Percentiles rank a stretch among this genome's conserved stretches.
Conservation (phyloP, 2,329 filamentous ascomycete genomes). For the Scleromitrula shiraiana region DNA sequence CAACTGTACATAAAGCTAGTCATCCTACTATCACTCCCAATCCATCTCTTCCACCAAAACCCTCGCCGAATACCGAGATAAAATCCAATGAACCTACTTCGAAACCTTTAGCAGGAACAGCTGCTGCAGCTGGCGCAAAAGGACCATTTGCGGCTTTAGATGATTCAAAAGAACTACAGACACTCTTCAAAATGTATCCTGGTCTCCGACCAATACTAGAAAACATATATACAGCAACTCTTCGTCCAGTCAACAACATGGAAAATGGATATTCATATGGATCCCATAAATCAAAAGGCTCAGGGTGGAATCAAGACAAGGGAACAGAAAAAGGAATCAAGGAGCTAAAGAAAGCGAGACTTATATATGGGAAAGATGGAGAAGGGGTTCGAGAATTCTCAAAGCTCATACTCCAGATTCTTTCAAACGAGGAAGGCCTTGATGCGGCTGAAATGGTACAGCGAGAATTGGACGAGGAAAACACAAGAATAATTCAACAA, state of each 20-base stretch:
- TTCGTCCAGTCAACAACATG: slow-evolving; percentile 32
- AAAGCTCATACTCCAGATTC: slow-evolving; percentile 45
- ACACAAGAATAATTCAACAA: slow-evolving; percentile 41
- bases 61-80: background rate
- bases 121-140: slow-evolving; percentile 15
- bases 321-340: slow-evolving; percentile 49
- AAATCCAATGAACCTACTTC: background rate
- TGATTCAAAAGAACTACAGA: slow-evolving; percentile 40
- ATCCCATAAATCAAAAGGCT: slow-evolving; percentile 6
- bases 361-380: slow-evolving; percentile 44
- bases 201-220: slow-evolving; percentile 39
- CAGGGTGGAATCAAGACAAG: slow-evolving; percentile 47
- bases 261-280: background rate
- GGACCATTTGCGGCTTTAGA: slow-evolving; percentile 47
- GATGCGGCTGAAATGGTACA: slow-evolving; percentile 35
- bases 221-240: slow-evolving; percentile 42
- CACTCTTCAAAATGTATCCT: slow-evolving; percentile 47
- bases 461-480: slow-evolving; percentile 34
- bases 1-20: slow-evolving; percentile 39
- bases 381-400: slow-evolving; percentile 55
- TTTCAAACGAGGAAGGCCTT: slow-evolving; percentile 28
- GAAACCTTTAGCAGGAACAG: slow-evolving; percentile 16
- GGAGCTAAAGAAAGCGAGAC: slow-evolving; percentile 43
- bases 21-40: slow-evolving; percentile 11
- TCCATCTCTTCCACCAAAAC: slow-evolving; percentile 5